These are phyloP conservation scores for Sporisorium sorghi DNA, from an alignment of 1,284 basidiomycete species.

Conservation along the genomic window DNA sequence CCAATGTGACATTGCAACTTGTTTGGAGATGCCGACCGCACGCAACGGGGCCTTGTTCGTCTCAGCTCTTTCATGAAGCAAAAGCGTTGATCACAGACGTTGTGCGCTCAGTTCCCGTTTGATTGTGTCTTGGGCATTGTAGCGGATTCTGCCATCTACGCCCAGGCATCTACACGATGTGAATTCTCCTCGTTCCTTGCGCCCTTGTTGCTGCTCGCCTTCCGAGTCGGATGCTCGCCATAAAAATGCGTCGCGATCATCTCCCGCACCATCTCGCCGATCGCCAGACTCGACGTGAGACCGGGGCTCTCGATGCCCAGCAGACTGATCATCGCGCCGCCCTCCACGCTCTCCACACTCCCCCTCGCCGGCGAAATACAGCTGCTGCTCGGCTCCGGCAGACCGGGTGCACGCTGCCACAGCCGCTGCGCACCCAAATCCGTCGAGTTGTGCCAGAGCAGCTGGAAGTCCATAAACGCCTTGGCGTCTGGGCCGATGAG, in stretches of 20 bases:
- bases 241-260: constrained; percentile 70
- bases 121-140: too few relatives aligned
- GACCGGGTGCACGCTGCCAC: constrained; percentile 56
- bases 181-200: constrained; percentile 57
- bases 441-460: constrained; percentile 66
- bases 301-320: constrained; percentile 74
- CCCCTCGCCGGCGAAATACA: constrained; percentile 17
- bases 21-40: too few relatives aligned
- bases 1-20: too few relatives aligned
- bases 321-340: constrained; percentile 70
- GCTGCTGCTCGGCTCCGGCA: constrained; percentile 22
- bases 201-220: constrained; percentile 41
- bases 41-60: too few relatives aligned
- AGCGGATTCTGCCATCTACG: constrained; percentile 18
- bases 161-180: constrained; percentile 55
- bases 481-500: constrained; percentile 77
- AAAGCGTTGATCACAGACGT: too few relatives aligned
- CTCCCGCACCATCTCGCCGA: constrained; percentile 72
- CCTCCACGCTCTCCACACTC: constrained; percentile 17
- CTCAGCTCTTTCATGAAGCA: too few relatives aligned
- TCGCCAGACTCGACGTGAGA: constrained; percentile 72
- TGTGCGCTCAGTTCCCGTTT: too few relatives aligned
- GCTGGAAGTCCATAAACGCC: constrained; percentile 85
- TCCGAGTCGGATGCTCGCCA: constrained; percentile 46
- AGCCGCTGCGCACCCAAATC: constrained; percentile 49